These are phyloP conservation scores for Lactuca saligna DNA, from an alignment of 129 eudicot genomes.

Conservation along the genomic window DNA sequence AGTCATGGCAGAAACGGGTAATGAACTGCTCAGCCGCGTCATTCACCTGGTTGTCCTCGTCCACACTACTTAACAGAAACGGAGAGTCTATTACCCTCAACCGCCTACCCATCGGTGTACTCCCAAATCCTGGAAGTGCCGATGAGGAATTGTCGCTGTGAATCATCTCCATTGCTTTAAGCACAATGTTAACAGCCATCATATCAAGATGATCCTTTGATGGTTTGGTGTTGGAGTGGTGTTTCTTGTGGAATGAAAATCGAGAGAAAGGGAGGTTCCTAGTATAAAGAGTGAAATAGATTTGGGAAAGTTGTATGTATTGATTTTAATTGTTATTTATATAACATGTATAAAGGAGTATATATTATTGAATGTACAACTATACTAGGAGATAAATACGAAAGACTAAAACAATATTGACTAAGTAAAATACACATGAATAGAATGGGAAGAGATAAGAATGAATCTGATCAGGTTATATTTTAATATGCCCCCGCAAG, in stretches of 20 bases:
- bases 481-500: too few species aligned
- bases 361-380: too few species aligned
- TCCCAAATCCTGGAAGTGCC: constrained; percentile 30
- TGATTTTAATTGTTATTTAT: too few species aligned
- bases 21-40: constrained; percentile 43
- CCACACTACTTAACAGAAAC: constrained; percentile 19
- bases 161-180: constrained; percentile 37
- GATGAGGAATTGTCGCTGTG: constrained; percentile 25
- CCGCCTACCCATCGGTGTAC: constrained; percentile 33
- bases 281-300: not conserved
- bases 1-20: constrained; percentile 32
- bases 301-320: too few species aligned
- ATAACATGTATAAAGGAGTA: too few species aligned
- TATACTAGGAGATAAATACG: too few species aligned
- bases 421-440: too few species aligned
- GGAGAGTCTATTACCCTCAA: constrained; percentile 46
- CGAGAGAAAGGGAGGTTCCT: constrained; percentile 7
- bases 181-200: constrained; percentile 12
- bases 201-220: constrained; percentile 23
- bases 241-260: constrained; percentile 26
- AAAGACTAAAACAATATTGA: too few species aligned
- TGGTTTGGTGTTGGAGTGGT: not conserved
- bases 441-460: too few species aligned
- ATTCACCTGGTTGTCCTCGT: constrained; percentile 25
- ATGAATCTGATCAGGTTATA: too few species aligned